Evolutionary conservation across 2,329 filamentous ascomycete species (phyloP).

Genomic region (Sphaerulina populicola): DNA sequence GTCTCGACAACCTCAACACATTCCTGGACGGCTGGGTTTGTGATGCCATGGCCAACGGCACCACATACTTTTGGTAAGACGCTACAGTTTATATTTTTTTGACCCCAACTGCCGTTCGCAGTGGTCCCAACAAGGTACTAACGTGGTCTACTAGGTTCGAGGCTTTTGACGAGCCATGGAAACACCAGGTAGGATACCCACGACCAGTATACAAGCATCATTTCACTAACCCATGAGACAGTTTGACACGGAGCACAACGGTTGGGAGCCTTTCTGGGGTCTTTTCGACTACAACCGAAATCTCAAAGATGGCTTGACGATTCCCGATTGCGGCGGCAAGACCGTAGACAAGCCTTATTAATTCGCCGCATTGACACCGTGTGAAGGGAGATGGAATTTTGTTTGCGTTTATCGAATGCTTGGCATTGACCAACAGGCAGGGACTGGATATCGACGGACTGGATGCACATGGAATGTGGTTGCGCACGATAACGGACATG

Average conservation of each 20-base stretch:
- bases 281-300: slow-evolving; percentile 78
- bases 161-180: slow-evolving; percentile 96
- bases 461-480: no score
- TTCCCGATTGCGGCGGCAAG: slow-evolving; percentile 77
- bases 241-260: slow-evolving; percentile 40
- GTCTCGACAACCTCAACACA: slow-evolving; percentile 70
- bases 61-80: slow-evolving; percentile 81
- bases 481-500: no score
- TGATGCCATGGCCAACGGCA: slow-evolving; percentile 66
- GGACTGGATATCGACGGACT: background rate
- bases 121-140: background rate
- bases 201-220: background rate
- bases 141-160: slow-evolving; percentile 54
- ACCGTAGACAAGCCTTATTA: slow-evolving; percentile 36
- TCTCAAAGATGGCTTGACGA: slow-evolving; percentile 72
- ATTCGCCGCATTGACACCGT: background rate
- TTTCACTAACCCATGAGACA: background rate
- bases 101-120: slow-evolving; percentile 4
- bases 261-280: slow-evolving; percentile 95
- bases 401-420: background rate
- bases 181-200: slow-evolving; percentile 58
- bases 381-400: background rate
- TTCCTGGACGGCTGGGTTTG: slow-evolving; percentile 85
- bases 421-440: background rate
- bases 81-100: background rate